Base-by-base conservation (phyloP, 352 stramenopile genomes). In the Paralagenidium karlingii region DNA sequence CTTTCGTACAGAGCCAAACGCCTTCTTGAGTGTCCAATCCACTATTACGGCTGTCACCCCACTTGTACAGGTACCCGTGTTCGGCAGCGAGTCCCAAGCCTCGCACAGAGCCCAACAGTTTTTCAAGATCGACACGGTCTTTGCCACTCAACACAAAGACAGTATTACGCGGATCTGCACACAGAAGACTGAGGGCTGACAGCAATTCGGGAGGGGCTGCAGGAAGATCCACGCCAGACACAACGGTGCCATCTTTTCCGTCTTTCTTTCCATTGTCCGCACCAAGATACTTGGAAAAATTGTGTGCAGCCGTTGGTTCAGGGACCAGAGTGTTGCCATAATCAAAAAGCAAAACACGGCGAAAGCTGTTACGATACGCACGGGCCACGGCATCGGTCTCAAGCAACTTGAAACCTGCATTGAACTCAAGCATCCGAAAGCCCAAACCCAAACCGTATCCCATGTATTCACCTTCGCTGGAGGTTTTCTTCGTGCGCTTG, bases 51-150 rank as follows among this genome's bases (percentile, higher is more conserved):
- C 47, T 38, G 32, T 65, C 65, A 12, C 73, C 81, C 89, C 88
- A 97, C 33, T 94, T 97, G 58, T 99, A 98, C 59, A 98, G 90
- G 68, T 98, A 99, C 8, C 96, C 96, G 60, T 99, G 94, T 58
- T 99, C 96, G 16, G 94, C 94, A 5, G 92, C 95, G 24, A 99
- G 62, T 31, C 95, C 95, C 18, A 99, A 66, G 26, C 94, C 83
- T 15, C 89, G 82, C 27, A 99, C 94, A 15, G 82, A 85, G 7
- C 89, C 87, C 18, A 99, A 60, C 0, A 78, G 94, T 39, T 93
- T 88, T 34, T 96, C 82, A 38, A 99, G 47, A 49, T 96, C 93
- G 28, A 85, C 70, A 16, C 91, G 82, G 55, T 98, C 93, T 40
- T 96, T 95, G 8, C 96, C 96, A 57, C 84, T 98, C 1, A 99